Conservation (phyloP, 352 stramenopile genomes). For the Globisporangium cystogenes region DNA sequence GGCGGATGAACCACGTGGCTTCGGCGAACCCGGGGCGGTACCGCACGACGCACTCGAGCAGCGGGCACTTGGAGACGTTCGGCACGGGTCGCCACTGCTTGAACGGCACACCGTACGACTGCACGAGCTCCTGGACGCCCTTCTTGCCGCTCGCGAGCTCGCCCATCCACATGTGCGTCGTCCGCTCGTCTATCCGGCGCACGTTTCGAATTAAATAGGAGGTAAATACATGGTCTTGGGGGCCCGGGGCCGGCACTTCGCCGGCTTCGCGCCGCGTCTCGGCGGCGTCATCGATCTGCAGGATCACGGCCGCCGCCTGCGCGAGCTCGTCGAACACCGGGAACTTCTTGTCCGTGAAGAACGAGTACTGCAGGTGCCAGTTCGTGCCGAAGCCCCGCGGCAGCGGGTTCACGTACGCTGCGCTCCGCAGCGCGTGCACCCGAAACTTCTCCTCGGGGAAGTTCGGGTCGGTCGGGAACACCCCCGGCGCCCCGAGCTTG, state of each 20-base stretch:
- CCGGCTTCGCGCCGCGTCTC: background rate
- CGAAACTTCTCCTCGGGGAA: conserved; percentile 83
- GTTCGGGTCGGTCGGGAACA: conserved; percentile 71
- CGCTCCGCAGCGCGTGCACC: conserved; percentile 59
- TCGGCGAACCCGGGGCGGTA: conserved; percentile 67
- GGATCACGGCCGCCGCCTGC: conserved; percentile 43
- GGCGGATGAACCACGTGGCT: conserved; percentile 77
- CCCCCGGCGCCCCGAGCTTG: conserved; percentile 60
- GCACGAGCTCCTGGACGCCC: conserved; percentile 65
- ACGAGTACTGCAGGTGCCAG: conserved; percentile 83
- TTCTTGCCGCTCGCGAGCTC: conserved; percentile 60
- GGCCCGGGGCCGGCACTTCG: background rate
- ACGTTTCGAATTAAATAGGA: conserved; percentile 83
- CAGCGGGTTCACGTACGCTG: conserved; percentile 71
- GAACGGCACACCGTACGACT: conserved; percentile 74
- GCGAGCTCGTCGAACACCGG: conserved; percentile 67
- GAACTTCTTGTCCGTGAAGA: conserved; percentile 75
- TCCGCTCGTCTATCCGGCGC: conserved; percentile 70
- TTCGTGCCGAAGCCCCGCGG: conserved; percentile 72
- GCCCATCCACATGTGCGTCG: conserved; percentile 74
- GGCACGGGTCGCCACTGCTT: conserved; percentile 77
- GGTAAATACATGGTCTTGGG: conserved; percentile 53
- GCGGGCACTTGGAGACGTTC: conserved; percentile 70
- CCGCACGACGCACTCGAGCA: conserved; percentile 72
- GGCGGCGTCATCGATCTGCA: conserved; percentile 19